Base-by-base conservation (phyloP, 345 rosid species). In the Ricinus communis region DNA sequence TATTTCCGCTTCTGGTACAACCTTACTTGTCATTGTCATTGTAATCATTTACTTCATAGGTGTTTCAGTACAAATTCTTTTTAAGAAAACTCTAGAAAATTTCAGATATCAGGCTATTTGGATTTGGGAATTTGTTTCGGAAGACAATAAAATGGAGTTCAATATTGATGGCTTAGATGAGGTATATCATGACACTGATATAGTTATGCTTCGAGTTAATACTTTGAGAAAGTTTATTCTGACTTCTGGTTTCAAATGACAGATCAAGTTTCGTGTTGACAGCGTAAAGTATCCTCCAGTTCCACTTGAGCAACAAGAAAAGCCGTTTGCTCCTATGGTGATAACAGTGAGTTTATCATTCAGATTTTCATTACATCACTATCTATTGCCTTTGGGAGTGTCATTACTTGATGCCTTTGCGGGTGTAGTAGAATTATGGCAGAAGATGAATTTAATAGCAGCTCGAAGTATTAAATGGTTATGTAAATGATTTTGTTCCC, bases 321-420 rank as follows among this genome's bases (percentile, higher is more conserved):
- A 90, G 78, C 93, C 97, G 72, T 91, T 93, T 83, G 91, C 96
- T 65, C 91, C 96, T 33, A 91, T 91, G 98, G 85, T 87, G 79
- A 71, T 94, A 67, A 82, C 82, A 31, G 96, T 94, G 83, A 89
- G 98, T 83, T 56, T 63, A 49, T 65, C 25, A 50, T 64, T 52
- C 64, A 24, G 65, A 68, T 30, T 54, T 38, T 62, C 38, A 30
- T 33, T 28, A 3, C 27, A 27, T 13, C 31, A 22, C 1, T 43
- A 7, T 3, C 40, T 8, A 6, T 65, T 64, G 10, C 18, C 28
- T 63, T 63, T 25, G 11, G 0, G 10, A 4, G 12, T n/a, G n/a
- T 41, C 38, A 49, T 8, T 53, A 53, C 22, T 21, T 11, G 18
- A 25, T 24, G 14, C 0, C 18, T 24, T 11, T 25, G 12, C 8